These are phyloP conservation scores for Xylaria cubensis DNA, from an alignment of 495 filamentous ascomycete genomes.

Conservation along the genomic window DNA sequence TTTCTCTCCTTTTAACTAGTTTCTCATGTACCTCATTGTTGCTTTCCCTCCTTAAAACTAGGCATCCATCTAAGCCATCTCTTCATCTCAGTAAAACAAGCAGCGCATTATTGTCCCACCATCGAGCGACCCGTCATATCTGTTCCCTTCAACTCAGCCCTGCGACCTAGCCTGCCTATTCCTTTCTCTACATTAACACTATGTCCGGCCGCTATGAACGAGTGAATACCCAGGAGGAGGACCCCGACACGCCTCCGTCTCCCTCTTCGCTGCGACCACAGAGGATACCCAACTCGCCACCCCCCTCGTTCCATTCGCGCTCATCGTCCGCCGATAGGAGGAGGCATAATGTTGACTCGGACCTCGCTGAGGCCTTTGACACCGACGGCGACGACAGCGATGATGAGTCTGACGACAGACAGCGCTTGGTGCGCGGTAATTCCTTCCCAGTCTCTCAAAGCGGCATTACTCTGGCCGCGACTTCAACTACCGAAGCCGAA, in stretches of 20 bases:
- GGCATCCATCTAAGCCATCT: slow-evolving; percentile 9
- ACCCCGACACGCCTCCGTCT: slow-evolving; percentile 46
- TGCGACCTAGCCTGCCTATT: not conserved
- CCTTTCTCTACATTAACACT: slow-evolving; percentile 45
- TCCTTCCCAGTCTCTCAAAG: slow-evolving; percentile 46
- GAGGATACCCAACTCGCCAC: slow-evolving; percentile 79
- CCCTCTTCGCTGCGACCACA: slow-evolving; percentile 44
- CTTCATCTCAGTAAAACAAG: not conserved
- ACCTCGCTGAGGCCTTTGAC: slow-evolving; percentile 90
- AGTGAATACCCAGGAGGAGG: slow-evolving; percentile 66
- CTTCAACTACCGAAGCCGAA: slow-evolving; percentile 27
- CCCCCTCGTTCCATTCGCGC: slow-evolving; percentile 91
- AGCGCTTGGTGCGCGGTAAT: slow-evolving; percentile 80
- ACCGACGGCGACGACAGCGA: slow-evolving; percentile 74
- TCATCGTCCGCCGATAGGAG: slow-evolving; percentile 73
- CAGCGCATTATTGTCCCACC: slow-evolving; percentile 2
- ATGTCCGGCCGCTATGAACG: slow-evolving; percentile 87
- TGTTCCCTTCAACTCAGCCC: not conserved
- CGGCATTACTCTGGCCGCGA: slow-evolving; percentile 26
- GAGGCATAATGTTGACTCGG: slow-evolving; percentile 66
- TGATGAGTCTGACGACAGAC: slow-evolving; percentile 80
- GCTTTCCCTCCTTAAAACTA: not conserved
- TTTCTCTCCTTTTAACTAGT: slow-evolving; percentile 2
- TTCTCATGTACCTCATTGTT: not conserved
- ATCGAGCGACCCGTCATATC: not conserved